Conservation (phyloP, 495 filamentous ascomycete genomes). For the Penicillium riverlandense region DNA sequence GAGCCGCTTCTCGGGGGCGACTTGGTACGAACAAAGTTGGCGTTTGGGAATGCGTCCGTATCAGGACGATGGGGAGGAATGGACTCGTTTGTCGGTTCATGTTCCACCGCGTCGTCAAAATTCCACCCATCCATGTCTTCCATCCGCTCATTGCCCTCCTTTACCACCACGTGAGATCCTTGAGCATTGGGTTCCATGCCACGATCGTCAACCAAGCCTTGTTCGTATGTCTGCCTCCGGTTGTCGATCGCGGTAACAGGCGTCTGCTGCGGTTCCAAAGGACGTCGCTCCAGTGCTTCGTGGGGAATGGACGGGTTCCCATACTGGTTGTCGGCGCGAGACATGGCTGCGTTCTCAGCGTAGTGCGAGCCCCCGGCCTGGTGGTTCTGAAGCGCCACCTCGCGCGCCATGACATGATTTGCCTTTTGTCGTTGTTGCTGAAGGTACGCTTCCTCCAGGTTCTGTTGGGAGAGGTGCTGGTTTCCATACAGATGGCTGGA, state of each 20-base stretch:
- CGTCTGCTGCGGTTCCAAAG: conserved; percentile 29
- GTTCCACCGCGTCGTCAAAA: conserved; percentile 63
- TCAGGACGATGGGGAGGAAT: conserved; percentile 63
- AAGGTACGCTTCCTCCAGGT: conserved; percentile 44
- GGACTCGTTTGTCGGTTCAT: conserved; percentile 37
- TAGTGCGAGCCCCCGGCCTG: conserved; percentile 39
- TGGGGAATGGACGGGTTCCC: conserved; percentile 14
- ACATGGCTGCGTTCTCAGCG: conserved; percentile 31
- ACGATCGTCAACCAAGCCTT: conserved; percentile 44
- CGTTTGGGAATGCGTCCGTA: conserved; percentile 76
- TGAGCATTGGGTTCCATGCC: conserved; percentile 28
- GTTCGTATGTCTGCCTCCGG: conserved; percentile 30
- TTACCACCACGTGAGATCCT: too few species aligned
- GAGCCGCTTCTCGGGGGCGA: conserved; percentile 65
- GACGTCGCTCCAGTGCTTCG: conserved; percentile 29
- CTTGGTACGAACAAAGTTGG: conserved; percentile 67
- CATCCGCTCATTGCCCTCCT: conserved; percentile 26
- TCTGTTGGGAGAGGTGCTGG: conserved; percentile 40
- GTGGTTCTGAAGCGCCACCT: conserved; percentile 39
- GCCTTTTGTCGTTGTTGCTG: conserved; percentile 39
- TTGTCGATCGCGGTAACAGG: conserved; percentile 31
- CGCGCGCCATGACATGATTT: conserved; percentile 39
- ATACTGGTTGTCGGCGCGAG: conserved; percentile 28
- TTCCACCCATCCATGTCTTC: conserved; percentile 79
- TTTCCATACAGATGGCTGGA: conserved; percentile 38